A percentile compares a stretch with the other conserved stretches of the same genome.
Evolutionary conservation across 805 yeast genomes (phyloP).

Genomic region (Metschnikowia anglica): DNA sequence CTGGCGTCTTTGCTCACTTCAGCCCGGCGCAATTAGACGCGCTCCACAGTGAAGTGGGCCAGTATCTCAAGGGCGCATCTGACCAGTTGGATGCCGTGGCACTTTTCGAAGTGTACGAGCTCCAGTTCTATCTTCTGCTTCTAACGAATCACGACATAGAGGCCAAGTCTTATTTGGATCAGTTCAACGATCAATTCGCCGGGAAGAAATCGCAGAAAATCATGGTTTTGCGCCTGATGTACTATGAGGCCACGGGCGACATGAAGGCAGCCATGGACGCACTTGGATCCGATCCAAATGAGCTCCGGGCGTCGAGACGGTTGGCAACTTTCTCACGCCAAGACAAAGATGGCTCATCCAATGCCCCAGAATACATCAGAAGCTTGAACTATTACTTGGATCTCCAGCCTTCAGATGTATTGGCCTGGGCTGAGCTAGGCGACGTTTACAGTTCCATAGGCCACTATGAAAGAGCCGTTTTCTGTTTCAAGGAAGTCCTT

Average conservation of each 20-base stretch:
- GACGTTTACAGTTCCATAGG: slow-evolving; percentile 60
- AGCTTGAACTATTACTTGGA: slow-evolving; percentile 56
- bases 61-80: slow-evolving; percentile 29
- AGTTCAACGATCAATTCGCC: slow-evolving; percentile 66
- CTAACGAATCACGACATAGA: slow-evolving; percentile 62
- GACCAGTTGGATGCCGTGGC: slow-evolving; percentile 46
- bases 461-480: slow-evolving; percentile 64
- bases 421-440: slow-evolving; percentile 77
- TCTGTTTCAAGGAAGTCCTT: slow-evolving; percentile 68
- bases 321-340: slow-evolving; percentile 35
- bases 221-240: slow-evolving; percentile 52
- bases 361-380: slow-evolving; percentile 45
- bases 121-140: slow-evolving; percentile 67
- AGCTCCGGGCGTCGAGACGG: slow-evolving; percentile 38
- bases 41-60: slow-evolving; percentile 42
- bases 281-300: slow-evolving; percentile 34
- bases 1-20: slow-evolving; percentile 51
- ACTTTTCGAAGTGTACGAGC: slow-evolving; percentile 59
- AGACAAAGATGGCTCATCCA: slow-evolving; percentile 20
- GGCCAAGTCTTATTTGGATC: slow-evolving; percentile 65
- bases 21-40: slow-evolving; percentile 44
- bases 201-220: slow-evolving; percentile 56
- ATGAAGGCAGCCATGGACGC: slow-evolving; percentile 27
- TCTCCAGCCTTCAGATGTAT: slow-evolving; percentile 69
- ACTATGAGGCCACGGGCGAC: slow-evolving; percentile 54